These are phyloP conservation scores for Mycothermus thermophilus DNA, from an alignment of 495 filamentous ascomycete genomes.

Conservation along the genomic window DNA sequence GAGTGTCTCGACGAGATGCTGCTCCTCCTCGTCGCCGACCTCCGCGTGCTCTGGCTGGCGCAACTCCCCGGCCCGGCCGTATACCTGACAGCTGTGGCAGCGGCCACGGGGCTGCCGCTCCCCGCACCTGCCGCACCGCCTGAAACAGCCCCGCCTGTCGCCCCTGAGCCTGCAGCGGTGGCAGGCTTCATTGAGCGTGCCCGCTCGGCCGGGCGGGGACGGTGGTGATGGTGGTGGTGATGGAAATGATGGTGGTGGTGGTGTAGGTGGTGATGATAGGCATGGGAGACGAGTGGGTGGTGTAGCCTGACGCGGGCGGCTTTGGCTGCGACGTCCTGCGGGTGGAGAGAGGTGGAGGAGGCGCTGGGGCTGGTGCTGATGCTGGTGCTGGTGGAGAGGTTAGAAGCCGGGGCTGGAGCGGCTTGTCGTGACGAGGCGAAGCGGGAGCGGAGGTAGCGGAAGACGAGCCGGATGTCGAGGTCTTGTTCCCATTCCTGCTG, in stretches of 20 bases:
- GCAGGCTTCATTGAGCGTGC: constrained; percentile 39
- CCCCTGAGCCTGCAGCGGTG: too few relatives aligned
- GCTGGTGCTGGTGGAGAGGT: constrained; percentile 30
- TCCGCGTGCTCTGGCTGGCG: constrained; percentile 65
- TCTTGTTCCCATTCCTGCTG: constrained; percentile 82
- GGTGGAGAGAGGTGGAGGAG: too few relatives aligned
- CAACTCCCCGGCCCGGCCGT: constrained; percentile 52
- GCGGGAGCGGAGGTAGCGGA: constrained; percentile 66
- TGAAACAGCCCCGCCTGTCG: too few relatives aligned
- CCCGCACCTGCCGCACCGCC: too few relatives aligned
- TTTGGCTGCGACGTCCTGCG: constrained; percentile 59
- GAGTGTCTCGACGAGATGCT: constrained; percentile 51
- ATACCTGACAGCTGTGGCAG: too few relatives aligned
- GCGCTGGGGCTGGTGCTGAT: too few relatives aligned
- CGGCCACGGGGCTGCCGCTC: constrained; percentile 31
- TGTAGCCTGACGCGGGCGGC: constrained; percentile 72
- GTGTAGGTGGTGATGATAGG: constrained; percentile 30
- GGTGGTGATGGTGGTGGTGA: constrained; percentile 18
- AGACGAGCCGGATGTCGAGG: constrained; percentile 75
- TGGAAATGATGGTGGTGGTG: constrained; percentile 72
- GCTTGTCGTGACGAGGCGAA: constrained; percentile 37
- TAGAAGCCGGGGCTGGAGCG: constrained; percentile 24
- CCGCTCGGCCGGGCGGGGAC: constrained; percentile 35
- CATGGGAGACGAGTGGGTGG: constrained; percentile 59
- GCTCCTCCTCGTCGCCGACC: constrained; percentile 41